These are phyloP conservation scores for Calonectria montana DNA, from an alignment of 2,329 filamentous ascomycete species.

Conservation along the genomic window DNA sequence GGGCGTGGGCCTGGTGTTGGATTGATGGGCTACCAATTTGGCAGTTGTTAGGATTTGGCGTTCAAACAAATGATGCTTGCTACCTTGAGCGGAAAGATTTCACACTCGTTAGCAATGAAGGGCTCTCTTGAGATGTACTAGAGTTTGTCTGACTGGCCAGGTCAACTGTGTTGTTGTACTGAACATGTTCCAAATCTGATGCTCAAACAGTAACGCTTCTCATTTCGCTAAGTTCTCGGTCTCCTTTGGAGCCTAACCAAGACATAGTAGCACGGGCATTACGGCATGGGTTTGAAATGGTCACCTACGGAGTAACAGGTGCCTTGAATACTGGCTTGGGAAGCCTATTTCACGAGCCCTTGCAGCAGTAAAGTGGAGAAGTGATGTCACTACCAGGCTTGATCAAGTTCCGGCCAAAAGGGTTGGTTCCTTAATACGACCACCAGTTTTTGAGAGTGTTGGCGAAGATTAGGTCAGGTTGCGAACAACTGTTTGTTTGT, in stretches of 20 bases:
- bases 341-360: background rate
- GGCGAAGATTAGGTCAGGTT: background rate
- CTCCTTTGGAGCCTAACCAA: background rate
- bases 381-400: background rate
- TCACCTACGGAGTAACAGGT: background rate
- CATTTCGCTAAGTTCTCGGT: background rate
- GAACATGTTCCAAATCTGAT: background rate
- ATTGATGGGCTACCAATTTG: constrained; percentile 10
- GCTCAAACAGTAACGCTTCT: background rate
- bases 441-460: background rate
- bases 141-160: background rate
- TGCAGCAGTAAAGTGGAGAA: background rate
- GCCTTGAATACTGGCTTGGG: background rate
- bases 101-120: constrained; percentile 4
- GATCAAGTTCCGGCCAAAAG: background rate
- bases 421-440: too few relatives aligned
- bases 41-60: constrained; percentile 12
- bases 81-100: background rate
- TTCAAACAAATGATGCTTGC: constrained; percentile 7
- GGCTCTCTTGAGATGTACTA: background rate
- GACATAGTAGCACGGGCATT: background rate
- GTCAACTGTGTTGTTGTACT: background rate
- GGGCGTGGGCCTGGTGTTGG: constrained; percentile 2
- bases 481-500: background rate
- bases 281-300: too few relatives aligned